Conservation (phyloP, 176 grass and related monocot genomes). For the Phoenix roebelenii region DNA sequence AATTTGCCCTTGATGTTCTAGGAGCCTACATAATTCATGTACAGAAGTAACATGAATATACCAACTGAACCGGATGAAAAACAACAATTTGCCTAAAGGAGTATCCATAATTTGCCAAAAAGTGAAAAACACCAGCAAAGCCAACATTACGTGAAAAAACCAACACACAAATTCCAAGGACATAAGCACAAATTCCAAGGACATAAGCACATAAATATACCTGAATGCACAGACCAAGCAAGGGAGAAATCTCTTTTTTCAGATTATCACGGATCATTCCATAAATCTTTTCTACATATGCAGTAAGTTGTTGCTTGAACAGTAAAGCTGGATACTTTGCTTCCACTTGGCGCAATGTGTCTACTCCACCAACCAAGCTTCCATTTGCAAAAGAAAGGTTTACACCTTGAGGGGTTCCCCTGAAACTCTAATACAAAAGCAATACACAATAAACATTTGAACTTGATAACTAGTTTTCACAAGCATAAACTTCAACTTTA, state of each 20-base stretch:
- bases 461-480: slow-evolving; percentile 10
- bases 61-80: too few relatives aligned
- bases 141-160: not conserved
- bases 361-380: slow-evolving; percentile 63
- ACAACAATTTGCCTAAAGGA: too few relatives aligned
- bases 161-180: not conserved
- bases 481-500: slow-evolving; percentile 19
- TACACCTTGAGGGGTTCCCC: slow-evolving; percentile 86
- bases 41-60: not conserved
- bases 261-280: slow-evolving; percentile 99
- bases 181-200: not conserved
- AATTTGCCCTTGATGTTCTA: slow-evolving; percentile 94
- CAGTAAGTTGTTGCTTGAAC: slow-evolving; percentile 93
- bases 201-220: slow-evolving; percentile 20
- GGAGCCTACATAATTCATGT: slow-evolving; percentile 44
- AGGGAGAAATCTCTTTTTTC: slow-evolving; percentile 98
- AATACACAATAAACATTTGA: slow-evolving; percentile 17
- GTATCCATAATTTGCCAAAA: slow-evolving; percentile 2
- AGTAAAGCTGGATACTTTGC: slow-evolving; percentile 93
- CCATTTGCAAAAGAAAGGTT: slow-evolving; percentile 81
- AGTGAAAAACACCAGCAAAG: not conserved
- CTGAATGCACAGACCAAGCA: slow-evolving; percentile 94
- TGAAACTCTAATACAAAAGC: slow-evolving; percentile 60
- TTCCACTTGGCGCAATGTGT: slow-evolving; percentile 84
- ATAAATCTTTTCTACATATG: slow-evolving; percentile 99